These are phyloP conservation scores for Acanthamoeba royreba DNA, from an alignment of 208 protist genomes.

Conservation along the genomic window DNA sequence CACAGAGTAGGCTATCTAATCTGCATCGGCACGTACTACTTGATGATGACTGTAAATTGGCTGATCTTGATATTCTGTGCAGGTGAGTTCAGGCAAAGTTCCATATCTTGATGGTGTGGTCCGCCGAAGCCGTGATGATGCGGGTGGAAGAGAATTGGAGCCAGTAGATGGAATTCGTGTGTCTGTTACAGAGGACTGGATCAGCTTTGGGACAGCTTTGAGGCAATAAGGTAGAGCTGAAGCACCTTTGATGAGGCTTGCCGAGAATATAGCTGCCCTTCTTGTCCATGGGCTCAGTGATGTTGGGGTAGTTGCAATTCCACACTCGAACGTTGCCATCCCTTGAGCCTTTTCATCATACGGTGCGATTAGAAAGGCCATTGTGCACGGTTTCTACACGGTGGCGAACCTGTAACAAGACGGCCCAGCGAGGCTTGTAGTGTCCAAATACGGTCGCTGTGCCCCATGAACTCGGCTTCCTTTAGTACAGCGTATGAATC, in stretches of 20 bases:
- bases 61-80: no score
- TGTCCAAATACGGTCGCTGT: neutral
- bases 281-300: neutral
- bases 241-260: neutral
- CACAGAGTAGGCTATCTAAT: no score
- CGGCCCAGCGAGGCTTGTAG: neutral
- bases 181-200: neutral
- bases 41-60: no score
- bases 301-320: neutral
- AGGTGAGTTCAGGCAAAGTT: neutral
- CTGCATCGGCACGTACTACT: no score
- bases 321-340: neutral
- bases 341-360: neutral
- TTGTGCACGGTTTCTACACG: no score
- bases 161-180: slow-evolving; percentile 30
- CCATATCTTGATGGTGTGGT: slow-evolving; percentile 36
- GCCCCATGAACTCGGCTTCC: neutral
- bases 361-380: no score
- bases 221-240: no score
- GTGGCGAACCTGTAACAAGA: neutral
- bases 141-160: neutral
- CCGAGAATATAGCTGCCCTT: neutral
- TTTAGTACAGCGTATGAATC: neutral
- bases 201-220: no score
- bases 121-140: neutral